Conservation (phyloP, 176 grass and related monocot genomes). For the Oryza officinalis region DNA sequence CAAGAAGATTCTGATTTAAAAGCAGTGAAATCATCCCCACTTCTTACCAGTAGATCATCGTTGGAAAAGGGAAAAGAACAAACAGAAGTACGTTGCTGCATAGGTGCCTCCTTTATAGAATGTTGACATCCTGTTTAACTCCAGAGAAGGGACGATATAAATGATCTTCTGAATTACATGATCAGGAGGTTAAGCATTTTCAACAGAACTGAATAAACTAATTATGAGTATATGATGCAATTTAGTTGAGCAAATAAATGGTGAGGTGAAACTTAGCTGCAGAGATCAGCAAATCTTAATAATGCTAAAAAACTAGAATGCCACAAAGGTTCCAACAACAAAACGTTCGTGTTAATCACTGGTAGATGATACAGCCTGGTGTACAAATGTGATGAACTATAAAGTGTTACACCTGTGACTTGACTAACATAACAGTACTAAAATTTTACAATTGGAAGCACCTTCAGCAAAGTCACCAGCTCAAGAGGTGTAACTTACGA, state of each 20-base stretch:
- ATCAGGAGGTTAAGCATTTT: not conserved
- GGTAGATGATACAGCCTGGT: conserved; percentile 23
- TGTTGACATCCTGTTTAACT: not conserved
- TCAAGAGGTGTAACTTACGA: not conserved
- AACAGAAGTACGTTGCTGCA: not conserved
- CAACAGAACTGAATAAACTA: not conserved
- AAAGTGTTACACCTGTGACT: conserved; percentile 24
- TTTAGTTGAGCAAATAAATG: conserved; percentile 1
- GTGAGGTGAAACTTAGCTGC: not conserved
- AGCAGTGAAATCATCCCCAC: not conserved
- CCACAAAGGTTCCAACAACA: not conserved
- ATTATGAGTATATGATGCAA: conserved; percentile 8
- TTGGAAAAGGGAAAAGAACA: not conserved
- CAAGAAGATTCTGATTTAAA: conserved; percentile 7
- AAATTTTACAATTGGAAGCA: conserved; percentile 24
- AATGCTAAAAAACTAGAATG: conserved; percentile 3
- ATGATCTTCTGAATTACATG: not conserved
- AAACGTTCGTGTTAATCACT: not conserved
- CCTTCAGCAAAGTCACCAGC: conserved; percentile 15
- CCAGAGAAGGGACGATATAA: not conserved
- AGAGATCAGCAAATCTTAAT: not conserved
- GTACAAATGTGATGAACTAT: conserved; percentile 24
- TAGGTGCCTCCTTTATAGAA: conserved; percentile 4
- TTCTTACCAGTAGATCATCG: not conserved
- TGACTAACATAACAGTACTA: conserved; percentile 16